Evolutionary conservation across 2,329 filamentous ascomycete genomes (phyloP).

Genomic region (Leptographium procerum): DNA sequence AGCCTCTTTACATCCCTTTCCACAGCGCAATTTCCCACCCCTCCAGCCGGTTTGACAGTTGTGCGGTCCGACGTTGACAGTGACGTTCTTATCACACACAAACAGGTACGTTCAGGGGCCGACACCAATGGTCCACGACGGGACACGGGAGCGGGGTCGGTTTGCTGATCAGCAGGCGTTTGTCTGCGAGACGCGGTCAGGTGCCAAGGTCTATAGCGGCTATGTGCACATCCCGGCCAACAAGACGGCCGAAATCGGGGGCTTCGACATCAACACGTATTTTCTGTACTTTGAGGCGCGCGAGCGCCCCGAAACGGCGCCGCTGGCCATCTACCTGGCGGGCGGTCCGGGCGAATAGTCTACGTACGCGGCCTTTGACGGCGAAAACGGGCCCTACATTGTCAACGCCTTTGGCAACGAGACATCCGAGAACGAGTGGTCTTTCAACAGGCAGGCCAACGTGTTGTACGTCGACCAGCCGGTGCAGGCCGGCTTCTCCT

Average conservation of each 20-base stretch:
- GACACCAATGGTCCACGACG: too few relatives aligned
- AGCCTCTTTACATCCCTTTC: too few relatives aligned
- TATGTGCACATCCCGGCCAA: constrained; percentile 43
- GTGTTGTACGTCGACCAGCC: constrained; percentile 10
- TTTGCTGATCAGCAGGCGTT: background rate
- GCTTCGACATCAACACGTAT: constrained; percentile 42
- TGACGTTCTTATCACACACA: background rate
- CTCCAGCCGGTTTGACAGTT: too few relatives aligned
- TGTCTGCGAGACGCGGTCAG: constrained; percentile 41
- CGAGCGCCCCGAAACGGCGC: constrained; percentile 15
- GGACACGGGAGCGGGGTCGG: background rate
- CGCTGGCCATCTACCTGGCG: constrained; percentile 25
- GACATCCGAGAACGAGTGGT: constrained; percentile 1
- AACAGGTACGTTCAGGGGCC: too few relatives aligned
- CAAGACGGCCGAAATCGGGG: background rate
- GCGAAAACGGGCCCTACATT: constrained; percentile 30
- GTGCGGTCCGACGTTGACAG: too few relatives aligned
- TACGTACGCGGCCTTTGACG: constrained; percentile 26
- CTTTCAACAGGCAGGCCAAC: constrained; percentile 5
- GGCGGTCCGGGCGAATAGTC: constrained; percentile 29
- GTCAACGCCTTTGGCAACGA: constrained; percentile 2
- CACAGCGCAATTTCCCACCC: too few relatives aligned
- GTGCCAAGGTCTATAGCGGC: constrained; percentile 43
- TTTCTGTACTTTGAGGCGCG: constrained; percentile 55
- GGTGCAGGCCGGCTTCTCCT: constrained; percentile 7